Conservation (phyloP, 495 filamentous ascomycete genomes). For the Aspergillus hancockii region DNA sequence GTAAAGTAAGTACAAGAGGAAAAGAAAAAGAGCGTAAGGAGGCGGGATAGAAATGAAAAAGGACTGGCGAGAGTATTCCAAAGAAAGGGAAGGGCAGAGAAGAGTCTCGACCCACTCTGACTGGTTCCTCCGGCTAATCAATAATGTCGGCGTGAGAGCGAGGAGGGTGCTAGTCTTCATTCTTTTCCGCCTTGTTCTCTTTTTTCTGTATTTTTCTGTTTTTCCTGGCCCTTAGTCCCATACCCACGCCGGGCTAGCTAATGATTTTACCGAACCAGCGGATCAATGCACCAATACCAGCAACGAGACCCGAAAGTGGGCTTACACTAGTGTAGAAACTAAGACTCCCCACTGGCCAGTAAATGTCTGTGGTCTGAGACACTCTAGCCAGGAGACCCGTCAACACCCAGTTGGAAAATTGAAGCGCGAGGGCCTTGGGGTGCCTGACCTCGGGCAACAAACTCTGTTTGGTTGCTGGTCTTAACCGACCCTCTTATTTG, state of each 20-base stretch:
- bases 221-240: neutral
- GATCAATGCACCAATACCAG: conserved; percentile 13
- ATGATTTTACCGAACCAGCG: conserved; percentile 4
- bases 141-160: conserved; percentile 3
- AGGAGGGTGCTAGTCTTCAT: conserved; percentile 10
- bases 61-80: conserved; percentile 9
- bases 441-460: conserved; percentile 9
- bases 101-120: neutral
- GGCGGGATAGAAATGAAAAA: conserved; percentile 21
- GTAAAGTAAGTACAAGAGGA: neutral
- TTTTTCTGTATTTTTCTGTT: neutral
- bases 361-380: conserved; percentile 14
- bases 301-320: conserved; percentile 7
- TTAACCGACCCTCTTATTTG: neutral
- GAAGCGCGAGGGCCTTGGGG: conserved; percentile 3
- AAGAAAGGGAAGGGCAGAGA: conserved; percentile 11
- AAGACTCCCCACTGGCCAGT: conserved; percentile 10
- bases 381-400: conserved; percentile 9
- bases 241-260: neutral
- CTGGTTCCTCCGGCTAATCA: conserved; percentile 7
- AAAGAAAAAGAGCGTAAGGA: conserved; percentile 22
- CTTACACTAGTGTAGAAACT: conserved; percentile 15
- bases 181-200: neutral
- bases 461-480: conserved; percentile 7
- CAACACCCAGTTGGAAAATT: neutral